Base-by-base conservation (phyloP, 108 stramenopile genomes). In the Skeletonema grethae region DNA sequence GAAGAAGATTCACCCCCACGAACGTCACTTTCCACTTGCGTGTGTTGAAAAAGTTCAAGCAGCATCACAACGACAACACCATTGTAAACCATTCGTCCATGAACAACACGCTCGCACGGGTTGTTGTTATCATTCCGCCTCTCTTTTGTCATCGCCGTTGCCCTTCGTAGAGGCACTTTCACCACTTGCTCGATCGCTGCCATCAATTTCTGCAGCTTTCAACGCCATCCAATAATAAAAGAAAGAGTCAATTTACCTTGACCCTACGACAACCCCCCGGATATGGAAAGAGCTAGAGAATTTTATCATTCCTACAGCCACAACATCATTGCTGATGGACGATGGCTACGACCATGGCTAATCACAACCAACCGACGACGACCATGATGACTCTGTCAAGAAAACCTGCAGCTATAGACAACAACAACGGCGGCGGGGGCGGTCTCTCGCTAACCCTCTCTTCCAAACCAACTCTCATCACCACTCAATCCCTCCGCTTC, bases 401-500 rank as follows among this genome's bases (percentile, higher is more conserved):
- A 28, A 30, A 13, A 28, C 50, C 20, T 4, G 29, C 11, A 13
- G 24, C 43, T 57, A n/a, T n/a, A n/a, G n/a, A 20, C 36, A 32
- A 25, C 36, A 48, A 46, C 15, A 57, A 16, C 16, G 31, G 15
- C 2, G 16, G 46, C n/a, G 35, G 6, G 20, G 45, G 34, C 61
- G 6, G 58, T 25, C 53, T 32, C 12, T 30, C 70, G 35, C 36
- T 67, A 56, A 79, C 68, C 61, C 85, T 90, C 55, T 82, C 79
- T 46, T 88, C 90, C 69, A 88, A 88, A 61, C 87, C 88, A 25
- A 87, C 86, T 18, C 73, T 87, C 24, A 82, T 93, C 41, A 67
- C 67, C n/a, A 79, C 75, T 2, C 11, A 32, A 18, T 73, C 78
- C 53, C 85, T 99, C 72, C 88, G 86, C 50, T 97, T 99, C 77